Evolutionary conservation across 345 rosid genomes (phyloP).

Genomic region (Atalantia buxifolia): DNA sequence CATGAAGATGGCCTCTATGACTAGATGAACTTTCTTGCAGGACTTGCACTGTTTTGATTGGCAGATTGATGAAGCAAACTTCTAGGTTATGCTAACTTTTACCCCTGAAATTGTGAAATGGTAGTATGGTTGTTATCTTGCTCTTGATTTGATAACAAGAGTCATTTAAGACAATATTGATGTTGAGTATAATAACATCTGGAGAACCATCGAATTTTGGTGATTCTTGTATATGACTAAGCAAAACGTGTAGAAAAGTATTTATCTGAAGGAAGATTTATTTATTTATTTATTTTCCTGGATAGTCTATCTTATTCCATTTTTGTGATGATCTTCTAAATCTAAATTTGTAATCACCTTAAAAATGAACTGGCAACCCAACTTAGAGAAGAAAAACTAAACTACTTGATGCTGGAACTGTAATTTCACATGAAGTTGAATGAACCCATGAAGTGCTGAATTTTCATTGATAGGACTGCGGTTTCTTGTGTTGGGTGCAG

Average conservation of each 20-base stretch:
- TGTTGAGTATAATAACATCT: background rate
- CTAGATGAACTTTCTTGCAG: conserved; percentile 7
- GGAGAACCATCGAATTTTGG: background rate
- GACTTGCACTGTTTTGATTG: conserved; percentile 3
- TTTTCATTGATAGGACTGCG: background rate
- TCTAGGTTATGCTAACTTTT: conserved; percentile 3
- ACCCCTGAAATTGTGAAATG: background rate
- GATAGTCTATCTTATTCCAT: background rate
- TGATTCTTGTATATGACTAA: background rate
- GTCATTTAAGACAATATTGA: background rate
- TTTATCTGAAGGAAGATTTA: background rate
- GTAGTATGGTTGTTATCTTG: background rate
- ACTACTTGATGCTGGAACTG: background rate
- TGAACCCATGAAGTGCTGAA: background rate
- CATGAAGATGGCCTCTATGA: conserved; percentile 28
- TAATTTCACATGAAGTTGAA: background rate
- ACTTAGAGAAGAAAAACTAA: background rate
- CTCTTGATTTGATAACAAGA: conserved; percentile 2
- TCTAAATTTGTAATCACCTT: background rate
- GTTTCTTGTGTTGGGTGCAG: conserved; percentile 1
- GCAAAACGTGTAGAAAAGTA: background rate
- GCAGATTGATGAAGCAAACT: conserved; percentile 8
- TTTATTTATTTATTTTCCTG: background rate
- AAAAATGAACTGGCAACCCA: background rate
- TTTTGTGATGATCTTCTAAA: background rate